Evolutionary conservation across 768 basidiomycete genomes (phyloP), one percentile per base, ranked within the genome.

Genomic region (Infundibulicybe gibba): DNA sequence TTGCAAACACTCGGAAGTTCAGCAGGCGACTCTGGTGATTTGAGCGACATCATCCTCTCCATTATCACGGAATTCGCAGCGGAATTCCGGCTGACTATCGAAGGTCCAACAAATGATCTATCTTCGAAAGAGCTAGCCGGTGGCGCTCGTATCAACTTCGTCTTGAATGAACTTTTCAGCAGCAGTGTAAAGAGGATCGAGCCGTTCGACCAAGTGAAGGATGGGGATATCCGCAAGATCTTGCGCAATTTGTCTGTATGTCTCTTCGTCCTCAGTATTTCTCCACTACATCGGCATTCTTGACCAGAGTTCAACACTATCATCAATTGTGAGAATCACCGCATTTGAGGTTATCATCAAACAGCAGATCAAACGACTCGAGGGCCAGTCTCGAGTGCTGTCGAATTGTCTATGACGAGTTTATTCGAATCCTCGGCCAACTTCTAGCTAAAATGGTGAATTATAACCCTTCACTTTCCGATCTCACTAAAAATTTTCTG

Each of bases 281-380:
- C 5, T 20, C 2, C 13, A 30, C 32, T 15, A 25, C 8, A 45
- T 14, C n/a, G 14, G 21, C 25, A 25, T 16, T n/a, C 21, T 31
- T 13, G 10, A 45, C 1, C 51, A 93, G 87, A 95, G 97, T 61
- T 97, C 93, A 6, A 95, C 94, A 1, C 97, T 95, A 16, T 85
- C 94, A 0, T 75, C 98, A 5, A 98, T 99, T 63, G 94, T 99
- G 41, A 94, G 95, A 15, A 95, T 97, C 0, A 84, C 90, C 48
- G 97, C 95, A 6, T 99, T 99, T 58, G 97, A 99, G 59, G 91
- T 94, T 50, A 98, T 99, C 56, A 92, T 98, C 56, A 99, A 98
- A 73, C 92, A 98, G 63, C 97, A 99, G 68, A 99, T 99, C 67
- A 89, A 93, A 67, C 81, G 97, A 35, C 70, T 99, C 45, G 97